These are phyloP conservation scores for Lentinula lateritia DNA, from an alignment of 768 basidiomycete species.

Conservation along the genomic window DNA sequence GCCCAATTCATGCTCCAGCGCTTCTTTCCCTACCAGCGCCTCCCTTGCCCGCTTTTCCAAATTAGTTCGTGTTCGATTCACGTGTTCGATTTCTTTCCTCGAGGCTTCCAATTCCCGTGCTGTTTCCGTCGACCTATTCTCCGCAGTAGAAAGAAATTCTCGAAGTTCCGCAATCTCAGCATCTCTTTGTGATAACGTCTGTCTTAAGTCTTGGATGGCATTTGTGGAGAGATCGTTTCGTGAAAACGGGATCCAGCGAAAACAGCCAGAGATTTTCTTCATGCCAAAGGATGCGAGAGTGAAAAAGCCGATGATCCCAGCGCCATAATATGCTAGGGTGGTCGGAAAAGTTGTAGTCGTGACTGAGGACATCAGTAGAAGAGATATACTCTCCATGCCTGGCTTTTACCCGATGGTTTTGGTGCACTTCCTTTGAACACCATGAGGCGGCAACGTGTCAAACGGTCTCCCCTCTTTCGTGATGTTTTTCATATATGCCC, in stretches of 20 bases:
- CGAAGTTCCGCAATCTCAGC: slow-evolving; percentile 4
- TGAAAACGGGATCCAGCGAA: background rate
- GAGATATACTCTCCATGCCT: slow-evolving; percentile 1
- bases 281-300: slow-evolving; percentile 7
- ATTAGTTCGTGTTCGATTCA: slow-evolving; percentile 8
- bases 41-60: slow-evolving; percentile 6
- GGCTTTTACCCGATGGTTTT: slow-evolving; percentile 3
- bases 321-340: slow-evolving; percentile 7
- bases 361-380: slow-evolving; percentile 1
- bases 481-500: background rate
- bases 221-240: background rate
- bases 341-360: background rate
- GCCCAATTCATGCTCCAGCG: slow-evolving; percentile 14
- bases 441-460: slow-evolving; percentile 11
- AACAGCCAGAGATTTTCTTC: background rate
- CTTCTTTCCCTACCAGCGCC: slow-evolving; percentile 14
- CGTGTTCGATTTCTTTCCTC: slow-evolving; percentile 9
- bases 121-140: background rate
- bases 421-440: slow-evolving; percentile 1
- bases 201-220: background rate
- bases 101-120: background rate
- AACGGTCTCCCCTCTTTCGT: slow-evolving; percentile 14
- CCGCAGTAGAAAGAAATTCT: slow-evolving; percentile 2
- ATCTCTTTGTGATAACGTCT: slow-evolving; percentile 1
- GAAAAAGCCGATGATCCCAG: slow-evolving; percentile 6